phyloP scores from a whole-genome alignment of 1,284 basidiomycete species.

The Cutaneotrichosporon cutaneum region DNA sequence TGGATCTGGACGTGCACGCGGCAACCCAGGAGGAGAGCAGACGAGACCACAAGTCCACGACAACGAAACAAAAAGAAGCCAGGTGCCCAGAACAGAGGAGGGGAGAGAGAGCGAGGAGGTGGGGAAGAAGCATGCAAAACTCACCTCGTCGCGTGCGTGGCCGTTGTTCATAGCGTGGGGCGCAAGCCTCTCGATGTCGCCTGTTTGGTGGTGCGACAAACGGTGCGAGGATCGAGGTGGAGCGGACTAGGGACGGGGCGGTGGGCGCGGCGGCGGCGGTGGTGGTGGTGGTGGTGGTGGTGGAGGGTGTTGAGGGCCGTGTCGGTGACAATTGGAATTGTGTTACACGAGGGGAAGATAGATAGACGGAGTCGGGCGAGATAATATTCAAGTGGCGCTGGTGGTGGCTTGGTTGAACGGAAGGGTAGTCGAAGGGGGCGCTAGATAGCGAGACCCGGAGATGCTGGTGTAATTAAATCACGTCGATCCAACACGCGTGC shows the following conservation, averaged over 20 bases:
- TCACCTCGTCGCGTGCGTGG: not conserved
- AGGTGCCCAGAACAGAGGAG: not conserved
- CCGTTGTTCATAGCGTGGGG: not conserved
- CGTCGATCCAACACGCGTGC: not conserved
- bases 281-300: not conserved
- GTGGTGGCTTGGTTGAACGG: not conserved
- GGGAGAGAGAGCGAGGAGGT: not conserved
- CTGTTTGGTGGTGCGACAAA: not conserved
- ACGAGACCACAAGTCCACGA: not conserved
- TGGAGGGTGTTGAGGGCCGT: not conserved
- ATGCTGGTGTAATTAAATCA: not conserved
- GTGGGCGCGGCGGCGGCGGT: not conserved
- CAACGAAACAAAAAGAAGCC: not conserved
- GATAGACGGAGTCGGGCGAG: not conserved
- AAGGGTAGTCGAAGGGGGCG: not conserved
- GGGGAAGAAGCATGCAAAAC: not conserved
- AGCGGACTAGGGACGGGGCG: not conserved
- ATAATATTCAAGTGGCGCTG: not conserved
- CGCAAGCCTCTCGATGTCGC: not conserved
- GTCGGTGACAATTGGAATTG: not conserved
- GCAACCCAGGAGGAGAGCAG: not conserved
- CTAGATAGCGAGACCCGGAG: not conserved
- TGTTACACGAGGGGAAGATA: constrained; percentile 2
- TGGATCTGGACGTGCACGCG: not conserved
- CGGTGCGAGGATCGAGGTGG: not conserved